Percentiles rank a stretch among this genome's conserved stretches.
phyloP scores from a whole-genome alignment of 2,329 filamentous ascomycete species.

The Xylariaceae sp. region DNA sequence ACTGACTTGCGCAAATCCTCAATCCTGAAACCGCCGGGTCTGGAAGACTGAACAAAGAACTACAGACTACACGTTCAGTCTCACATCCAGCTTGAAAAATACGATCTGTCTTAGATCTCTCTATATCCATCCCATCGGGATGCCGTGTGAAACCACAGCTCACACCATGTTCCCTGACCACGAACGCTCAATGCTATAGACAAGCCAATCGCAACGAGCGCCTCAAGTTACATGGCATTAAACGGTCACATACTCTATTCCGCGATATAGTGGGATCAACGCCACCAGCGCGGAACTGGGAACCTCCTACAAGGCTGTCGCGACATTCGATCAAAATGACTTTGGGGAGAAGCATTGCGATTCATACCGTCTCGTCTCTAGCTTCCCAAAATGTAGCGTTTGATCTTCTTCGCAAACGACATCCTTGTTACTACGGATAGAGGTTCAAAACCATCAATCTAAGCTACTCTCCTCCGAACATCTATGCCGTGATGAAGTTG shows the following conservation, averaged over 20 bases:
- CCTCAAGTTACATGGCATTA: not conserved
- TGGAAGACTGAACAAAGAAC: not conserved
- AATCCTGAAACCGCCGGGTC: not conserved
- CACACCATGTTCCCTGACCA: not conserved
- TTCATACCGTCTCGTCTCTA: not conserved
- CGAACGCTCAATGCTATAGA: conserved; percentile 2
- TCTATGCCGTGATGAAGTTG: not conserved
- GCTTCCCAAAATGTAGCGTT: not conserved
- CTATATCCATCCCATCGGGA: not conserved
- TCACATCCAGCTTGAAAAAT: too few relatives aligned
- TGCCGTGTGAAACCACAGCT: not conserved
- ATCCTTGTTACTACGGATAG: not conserved
- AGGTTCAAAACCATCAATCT: not conserved
- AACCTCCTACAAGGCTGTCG: too few relatives aligned
- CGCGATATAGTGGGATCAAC: not conserved
- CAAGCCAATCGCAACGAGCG: conserved; percentile 6
- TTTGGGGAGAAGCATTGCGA: not conserved
- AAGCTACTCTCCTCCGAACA: not conserved
- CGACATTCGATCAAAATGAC: not conserved
- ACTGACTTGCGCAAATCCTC: not conserved
- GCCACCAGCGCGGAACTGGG: conserved; percentile 1
- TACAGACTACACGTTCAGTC: not conserved
- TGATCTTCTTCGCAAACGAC: not conserved
- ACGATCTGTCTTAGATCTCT: not conserved
- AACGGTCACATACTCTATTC: conserved; percentile 6